These are phyloP conservation scores for Acer campestre DNA, from an alignment of 345 rosid genomes.

Conservation along the genomic window DNA sequence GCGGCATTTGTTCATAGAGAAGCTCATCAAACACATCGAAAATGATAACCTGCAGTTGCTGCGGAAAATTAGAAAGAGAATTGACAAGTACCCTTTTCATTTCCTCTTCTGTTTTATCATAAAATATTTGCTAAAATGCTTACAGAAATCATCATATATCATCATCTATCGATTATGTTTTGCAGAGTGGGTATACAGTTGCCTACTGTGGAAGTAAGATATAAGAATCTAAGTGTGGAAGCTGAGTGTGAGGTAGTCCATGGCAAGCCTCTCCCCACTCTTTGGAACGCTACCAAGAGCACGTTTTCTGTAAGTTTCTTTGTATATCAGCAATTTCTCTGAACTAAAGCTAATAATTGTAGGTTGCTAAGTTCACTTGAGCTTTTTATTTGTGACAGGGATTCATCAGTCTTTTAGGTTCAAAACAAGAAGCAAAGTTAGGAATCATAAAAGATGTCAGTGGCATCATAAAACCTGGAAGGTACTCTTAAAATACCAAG, in stretches of 20 bases:
- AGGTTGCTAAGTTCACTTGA: not conserved
- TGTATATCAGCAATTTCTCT: not conserved
- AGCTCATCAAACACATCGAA: conserved; percentile 29
- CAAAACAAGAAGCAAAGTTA: conserved; percentile 21
- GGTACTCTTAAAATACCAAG: conserved; percentile 3
- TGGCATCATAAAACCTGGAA: conserved; percentile 27
- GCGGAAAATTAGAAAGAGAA: conserved; percentile 25
- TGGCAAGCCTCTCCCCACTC: conserved; percentile 52
- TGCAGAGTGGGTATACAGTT: conserved; percentile 45
- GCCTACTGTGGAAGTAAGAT: conserved; percentile 50
- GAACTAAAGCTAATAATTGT: not conserved
- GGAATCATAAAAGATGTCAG: conserved; percentile 19
- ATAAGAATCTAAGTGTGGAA: conserved; percentile 37
- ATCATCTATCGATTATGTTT: not conserved
- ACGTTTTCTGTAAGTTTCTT: conserved; percentile 25
- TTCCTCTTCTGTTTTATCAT: not conserved
- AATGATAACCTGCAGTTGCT: conserved; percentile 30
- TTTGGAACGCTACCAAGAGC: conserved; percentile 40
- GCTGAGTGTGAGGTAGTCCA: conserved; percentile 41
- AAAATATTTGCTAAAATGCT: not conserved
- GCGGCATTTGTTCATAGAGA: conserved; percentile 30
- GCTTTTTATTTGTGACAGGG: conserved; percentile 16
- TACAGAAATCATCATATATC: not conserved
- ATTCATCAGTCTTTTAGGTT: not conserved
- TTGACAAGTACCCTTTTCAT: conserved; percentile 20